phyloP scores from a whole-genome alignment of 2,329 filamentous ascomycete species.

The Fusarium decemcellulare region DNA sequence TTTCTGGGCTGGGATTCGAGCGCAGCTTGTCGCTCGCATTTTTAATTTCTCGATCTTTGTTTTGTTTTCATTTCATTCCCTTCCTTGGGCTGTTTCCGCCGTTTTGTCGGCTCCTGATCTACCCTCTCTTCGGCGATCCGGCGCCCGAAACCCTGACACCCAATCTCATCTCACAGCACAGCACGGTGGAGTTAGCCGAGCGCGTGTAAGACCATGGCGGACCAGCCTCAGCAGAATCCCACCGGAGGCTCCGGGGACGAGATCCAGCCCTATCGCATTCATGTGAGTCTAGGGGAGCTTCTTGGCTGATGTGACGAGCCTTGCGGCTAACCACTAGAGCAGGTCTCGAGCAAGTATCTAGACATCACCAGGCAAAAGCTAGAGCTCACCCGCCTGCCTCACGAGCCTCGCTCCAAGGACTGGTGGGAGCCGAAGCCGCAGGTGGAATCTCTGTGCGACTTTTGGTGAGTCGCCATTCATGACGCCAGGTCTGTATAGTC shows the following conservation, averaged over 20 bases:
- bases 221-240: slow-evolving; percentile 40
- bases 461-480: slow-evolving; percentile 62
- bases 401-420: slow-evolving; percentile 66
- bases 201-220: slow-evolving; percentile 30
- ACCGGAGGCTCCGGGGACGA: slow-evolving; percentile 54
- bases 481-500: background rate
- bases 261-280: slow-evolving; percentile 69
- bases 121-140: slow-evolving; percentile 3
- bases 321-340: slow-evolving; percentile 45
- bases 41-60: slow-evolving; percentile 27
- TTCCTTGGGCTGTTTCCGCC: slow-evolving; percentile 18
- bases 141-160: background rate
- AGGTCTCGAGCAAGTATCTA: slow-evolving; percentile 78
- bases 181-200: slow-evolving; percentile 4
- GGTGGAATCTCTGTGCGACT: slow-evolving; percentile 76
- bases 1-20: slow-evolving; percentile 30
- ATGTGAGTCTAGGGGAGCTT: slow-evolving; percentile 61
- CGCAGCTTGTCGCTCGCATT: slow-evolving; percentile 34
- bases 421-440: slow-evolving; percentile 74
- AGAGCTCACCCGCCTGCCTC: slow-evolving; percentile 75
- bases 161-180: background rate
- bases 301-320: background rate
- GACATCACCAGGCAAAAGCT: slow-evolving; percentile 78
- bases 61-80: background rate
- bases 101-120: background rate